A percentile compares a stretch with the other conserved stretches of the same genome.
Conservation (phyloP, 2,329 filamentous ascomycete genomes). For the Exserohilum rostratum region DNA sequence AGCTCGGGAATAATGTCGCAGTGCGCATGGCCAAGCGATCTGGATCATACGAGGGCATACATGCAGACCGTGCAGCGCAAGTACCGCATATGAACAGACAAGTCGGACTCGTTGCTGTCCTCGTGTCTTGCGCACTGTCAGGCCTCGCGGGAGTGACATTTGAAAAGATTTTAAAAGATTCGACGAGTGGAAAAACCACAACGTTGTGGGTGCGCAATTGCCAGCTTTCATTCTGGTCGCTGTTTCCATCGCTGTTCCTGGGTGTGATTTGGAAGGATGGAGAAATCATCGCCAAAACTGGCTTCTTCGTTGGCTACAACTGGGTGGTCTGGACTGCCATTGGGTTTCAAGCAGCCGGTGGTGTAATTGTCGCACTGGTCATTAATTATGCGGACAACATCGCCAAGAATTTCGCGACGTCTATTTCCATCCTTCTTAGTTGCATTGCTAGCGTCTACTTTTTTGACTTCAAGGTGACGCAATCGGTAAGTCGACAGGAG, state of each 20-base stretch:
- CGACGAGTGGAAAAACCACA: slow-evolving; percentile 67
- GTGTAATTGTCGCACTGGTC: slow-evolving; percentile 80
- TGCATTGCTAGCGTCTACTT: slow-evolving; percentile 84
- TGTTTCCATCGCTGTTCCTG: slow-evolving; percentile 85
- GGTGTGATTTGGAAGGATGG: slow-evolving; percentile 90
- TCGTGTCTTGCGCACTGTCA: slow-evolving; percentile 79
- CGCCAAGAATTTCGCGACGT: slow-evolving; percentile 91
- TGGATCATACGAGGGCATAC: slow-evolving; percentile 89
- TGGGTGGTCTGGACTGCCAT: slow-evolving; percentile 88
- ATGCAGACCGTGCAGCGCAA: slow-evolving; percentile 62
- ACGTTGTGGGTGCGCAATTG: slow-evolving; percentile 95
- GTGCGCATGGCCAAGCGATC: slow-evolving; percentile 65
- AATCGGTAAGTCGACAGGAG: slow-evolving; percentile 30
- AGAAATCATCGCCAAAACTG: slow-evolving; percentile 77
- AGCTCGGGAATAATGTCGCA: slow-evolving; percentile 61
- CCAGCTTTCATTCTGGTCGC: slow-evolving; percentile 90
- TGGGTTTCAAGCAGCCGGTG: slow-evolving; percentile 79
- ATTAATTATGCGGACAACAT: slow-evolving; percentile 88
- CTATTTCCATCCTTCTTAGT: slow-evolving; percentile 87
- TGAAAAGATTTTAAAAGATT: slow-evolving; percentile 90
- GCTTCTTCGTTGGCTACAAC: slow-evolving; percentile 96
- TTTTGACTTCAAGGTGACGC: slow-evolving; percentile 77
- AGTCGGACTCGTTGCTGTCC: slow-evolving; percentile 77
- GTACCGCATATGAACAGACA: slow-evolving; percentile 73
- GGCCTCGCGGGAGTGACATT: slow-evolving; percentile 86